Conservation (phyloP, 1,139 yeast species). For the Taphrina confusa region DNA sequence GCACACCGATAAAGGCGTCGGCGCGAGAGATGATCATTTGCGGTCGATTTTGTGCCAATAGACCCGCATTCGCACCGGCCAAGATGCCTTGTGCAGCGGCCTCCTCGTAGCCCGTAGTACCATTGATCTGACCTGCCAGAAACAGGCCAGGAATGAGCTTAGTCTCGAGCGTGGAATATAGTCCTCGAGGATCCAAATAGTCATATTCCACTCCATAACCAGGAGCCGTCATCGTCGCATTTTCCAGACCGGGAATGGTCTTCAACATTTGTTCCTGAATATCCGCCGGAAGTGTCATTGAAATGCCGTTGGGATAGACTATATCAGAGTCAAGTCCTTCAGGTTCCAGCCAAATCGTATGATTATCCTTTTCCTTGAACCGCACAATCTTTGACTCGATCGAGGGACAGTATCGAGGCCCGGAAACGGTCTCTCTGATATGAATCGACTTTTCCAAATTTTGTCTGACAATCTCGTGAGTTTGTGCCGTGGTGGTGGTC, state of each 20-base stretch:
- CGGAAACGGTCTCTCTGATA: slow-evolving; percentile 89
- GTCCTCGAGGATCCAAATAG: slow-evolving; percentile 89
- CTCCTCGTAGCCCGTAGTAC: slow-evolving; percentile 98
- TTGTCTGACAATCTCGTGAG: slow-evolving; percentile 67
- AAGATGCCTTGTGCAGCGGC: slow-evolving; percentile 88
- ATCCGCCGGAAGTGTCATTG: slow-evolving; percentile 95
- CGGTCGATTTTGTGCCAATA: slow-evolving; percentile 49
- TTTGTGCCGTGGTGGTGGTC: slow-evolving; percentile 71
- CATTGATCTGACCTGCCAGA: slow-evolving; percentile 96
- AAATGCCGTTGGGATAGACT: slow-evolving; percentile 91
- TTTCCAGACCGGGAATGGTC: slow-evolving; percentile 85
- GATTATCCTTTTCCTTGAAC: slow-evolving; percentile 73
- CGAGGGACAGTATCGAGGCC: slow-evolving; percentile 97
- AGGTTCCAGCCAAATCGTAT: slow-evolving; percentile 92
- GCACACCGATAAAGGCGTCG: slow-evolving; percentile 88
- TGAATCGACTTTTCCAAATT: slow-evolving; percentile 84
- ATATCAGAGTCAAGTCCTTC: slow-evolving; percentile 81
- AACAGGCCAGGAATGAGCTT: slow-evolving; percentile 74
- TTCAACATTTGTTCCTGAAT: slow-evolving; percentile 73
- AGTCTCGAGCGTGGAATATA: slow-evolving; percentile 76
- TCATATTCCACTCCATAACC: slow-evolving; percentile 99
- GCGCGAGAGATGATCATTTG: slow-evolving; percentile 65
- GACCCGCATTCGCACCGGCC: slow-evolving; percentile 93
- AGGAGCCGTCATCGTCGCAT: slow-evolving; percentile 83
- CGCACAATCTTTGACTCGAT: slow-evolving; percentile 84